Evolutionary conservation across 768 basidiomycete genomes (phyloP).

Genomic region (Scleroderma bovista): DNA sequence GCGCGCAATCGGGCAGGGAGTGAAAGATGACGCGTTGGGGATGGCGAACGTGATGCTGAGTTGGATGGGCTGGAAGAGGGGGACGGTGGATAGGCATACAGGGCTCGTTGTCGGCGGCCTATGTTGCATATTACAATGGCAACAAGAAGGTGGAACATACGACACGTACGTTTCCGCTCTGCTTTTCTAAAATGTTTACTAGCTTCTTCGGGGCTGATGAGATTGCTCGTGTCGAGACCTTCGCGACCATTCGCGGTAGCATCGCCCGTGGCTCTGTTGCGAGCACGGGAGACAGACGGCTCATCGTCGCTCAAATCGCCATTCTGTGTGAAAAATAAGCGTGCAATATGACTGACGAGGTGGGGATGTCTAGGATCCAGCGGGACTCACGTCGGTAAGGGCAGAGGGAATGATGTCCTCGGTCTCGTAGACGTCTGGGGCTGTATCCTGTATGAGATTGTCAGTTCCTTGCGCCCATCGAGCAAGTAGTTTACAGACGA

Average conservation of each 20-base stretch:
- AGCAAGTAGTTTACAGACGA: slow-evolving; percentile 46
- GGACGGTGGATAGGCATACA: slow-evolving; percentile 69
- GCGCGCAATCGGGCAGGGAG: slow-evolving; percentile 55
- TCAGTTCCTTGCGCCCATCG: background rate
- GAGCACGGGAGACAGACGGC: slow-evolving; percentile 33
- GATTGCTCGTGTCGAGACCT: slow-evolving; percentile 62
- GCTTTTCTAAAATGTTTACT: slow-evolving; percentile 66
- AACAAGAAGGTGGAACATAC: background rate
- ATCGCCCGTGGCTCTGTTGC: slow-evolving; percentile 22
- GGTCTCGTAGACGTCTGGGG: slow-evolving; percentile 89
- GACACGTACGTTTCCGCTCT: slow-evolving; percentile 51
- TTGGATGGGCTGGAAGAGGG: slow-evolving; percentile 45
- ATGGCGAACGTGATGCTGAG: slow-evolving; percentile 24
- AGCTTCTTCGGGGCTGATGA: slow-evolving; percentile 65
- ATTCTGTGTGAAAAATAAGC: slow-evolving; percentile 34
- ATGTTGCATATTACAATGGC: background rate
- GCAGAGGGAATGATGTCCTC: slow-evolving; percentile 64
- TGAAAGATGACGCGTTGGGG: slow-evolving; percentile 31
- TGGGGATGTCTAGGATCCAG: background rate
- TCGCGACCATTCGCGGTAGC: slow-evolving; percentile 42
- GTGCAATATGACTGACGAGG: background rate
- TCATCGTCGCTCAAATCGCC: slow-evolving; percentile 70
- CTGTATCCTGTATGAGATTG: slow-evolving; percentile 61
- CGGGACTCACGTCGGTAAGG: slow-evolving; percentile 43
- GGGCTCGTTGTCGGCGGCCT: slow-evolving; percentile 50